Base-by-base conservation (phyloP, 164 flowering plant species). In the Nymphaea thermarum region DNA sequence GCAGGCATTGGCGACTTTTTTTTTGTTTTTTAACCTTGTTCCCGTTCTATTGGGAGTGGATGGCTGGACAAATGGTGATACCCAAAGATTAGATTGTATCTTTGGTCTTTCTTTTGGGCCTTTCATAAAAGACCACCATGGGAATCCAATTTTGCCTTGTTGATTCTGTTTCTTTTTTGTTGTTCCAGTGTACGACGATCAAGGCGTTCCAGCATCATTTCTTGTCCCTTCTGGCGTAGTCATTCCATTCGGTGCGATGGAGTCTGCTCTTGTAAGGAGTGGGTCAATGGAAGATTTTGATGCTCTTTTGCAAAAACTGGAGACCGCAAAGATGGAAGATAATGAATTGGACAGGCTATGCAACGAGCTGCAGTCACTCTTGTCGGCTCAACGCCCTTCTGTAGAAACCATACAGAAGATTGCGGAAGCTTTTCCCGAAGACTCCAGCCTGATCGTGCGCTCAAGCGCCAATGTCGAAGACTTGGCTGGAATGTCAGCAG, bases 401-500 rank as follows among this genome's bases (percentile, higher is more conserved):
- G 65, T 77, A 51, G 84, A 79, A 36, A 72, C 73, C 60, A 74
- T 84, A 43, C 73, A 82, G 63, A 68, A 71, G 47, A 65, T 93
- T 16, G 78, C 62, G 12, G 70, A 70, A 76, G 63, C 80, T 64
- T 90, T 93, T 68, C 82, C 92, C 1, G 63, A 63, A 62, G 76
- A 76, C 43, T 73, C 76, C 14, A 74, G 89, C 2, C 72, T 93
- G 62, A 86, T 90, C 60, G 97, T 91, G 42, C 89, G 98, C 16
- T 93, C 98, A 11, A 93, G 98, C 77, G 97, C 98, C 41, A 93
- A 91, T 78, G 98, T 93, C 4, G 98, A 93, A 79, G 98, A 93
- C 73, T 80, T 93, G 74, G 98, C 96, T 5, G 94, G 98, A 66
- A 86, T 91, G 93, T 93, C 98, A 14, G 98, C 98, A 65, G 98